These are phyloP conservation scores for Erodium chrysanthum DNA, from an alignment of 441 rosid species.

Conservation along the genomic window DNA sequence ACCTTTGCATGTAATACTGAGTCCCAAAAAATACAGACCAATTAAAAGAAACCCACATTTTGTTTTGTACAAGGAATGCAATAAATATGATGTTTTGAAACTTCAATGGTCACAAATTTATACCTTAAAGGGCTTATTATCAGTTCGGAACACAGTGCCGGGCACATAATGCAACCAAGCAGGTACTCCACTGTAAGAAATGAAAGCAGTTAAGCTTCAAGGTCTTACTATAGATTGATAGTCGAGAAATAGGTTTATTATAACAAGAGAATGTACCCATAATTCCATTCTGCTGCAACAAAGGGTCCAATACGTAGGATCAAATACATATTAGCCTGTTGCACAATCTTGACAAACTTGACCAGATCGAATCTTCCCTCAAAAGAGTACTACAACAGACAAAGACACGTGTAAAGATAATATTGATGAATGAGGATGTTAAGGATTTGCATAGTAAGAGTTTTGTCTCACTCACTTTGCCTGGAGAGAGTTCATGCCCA, in stretches of 20 bases:
- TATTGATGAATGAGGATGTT: not conserved
- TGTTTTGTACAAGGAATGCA: not conserved
- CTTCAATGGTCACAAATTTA: not conserved
- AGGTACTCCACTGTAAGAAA: slow-evolving; percentile 57
- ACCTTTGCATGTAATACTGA: slow-evolving; percentile 79
- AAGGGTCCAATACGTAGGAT: slow-evolving; percentile 90
- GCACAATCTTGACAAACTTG: slow-evolving; percentile 77
- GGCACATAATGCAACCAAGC: slow-evolving; percentile 88
- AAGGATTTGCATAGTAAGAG: not conserved
- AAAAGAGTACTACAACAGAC: slow-evolving; percentile 46
- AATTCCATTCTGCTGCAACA: slow-evolving; percentile 94
- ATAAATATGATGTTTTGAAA: not conserved
- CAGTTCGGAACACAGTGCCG: slow-evolving; percentile 73
- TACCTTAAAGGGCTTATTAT: slow-evolving; percentile 84
- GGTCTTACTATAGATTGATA: not conserved
- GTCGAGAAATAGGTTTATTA: not conserved
- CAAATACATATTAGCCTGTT: slow-evolving; percentile 75
- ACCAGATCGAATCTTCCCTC: slow-evolving; percentile 74
- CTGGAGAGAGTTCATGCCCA: slow-evolving; percentile 74
- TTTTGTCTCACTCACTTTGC: slow-evolving; percentile 36
- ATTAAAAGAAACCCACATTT: not conserved
- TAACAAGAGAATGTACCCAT: slow-evolving; percentile 40
- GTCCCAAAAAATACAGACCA: not conserved
- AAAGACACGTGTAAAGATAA: not conserved
- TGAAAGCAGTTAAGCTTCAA: not conserved